Base-by-base conservation (phyloP, 2,329 filamentous ascomycete species). In the Cladosporium cucumerinum region DNA sequence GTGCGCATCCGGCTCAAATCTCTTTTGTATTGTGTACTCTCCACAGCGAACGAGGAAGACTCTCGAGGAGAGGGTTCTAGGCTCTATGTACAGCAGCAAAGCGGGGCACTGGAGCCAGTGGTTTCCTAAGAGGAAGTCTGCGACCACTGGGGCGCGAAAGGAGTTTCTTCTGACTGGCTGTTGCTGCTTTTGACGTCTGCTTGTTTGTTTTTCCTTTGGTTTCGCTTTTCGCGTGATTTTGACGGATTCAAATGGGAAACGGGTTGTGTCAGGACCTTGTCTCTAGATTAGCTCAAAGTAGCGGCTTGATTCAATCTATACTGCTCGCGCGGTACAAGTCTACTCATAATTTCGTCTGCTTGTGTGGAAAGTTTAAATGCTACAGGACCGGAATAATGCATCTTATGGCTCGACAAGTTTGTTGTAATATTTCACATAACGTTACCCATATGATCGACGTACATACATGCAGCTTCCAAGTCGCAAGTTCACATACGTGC, bases 11-110 rank as follows among this genome's bases (percentile, higher is more conserved):
- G 32, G 21, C 14, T 18, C 54, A 39, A 36, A 32, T 57, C 39
- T 57, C 54, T 39, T 57, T 57, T 57, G 54, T 57, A 57, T 57
- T 14, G 54, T 36, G 54, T 57, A 23, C 54, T 57, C 30, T 28
- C 52, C 18, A 39, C 7, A 23, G 11, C 23, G 54, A 39, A 32
- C 11, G 28, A 32, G 54, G 30, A 18, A n/a, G 54, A 21, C 21
- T 21, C 1, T 23, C n/a, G n/a, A 18, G 16, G 14, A 3, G 14
- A 25, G 6, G 6, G 51, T n/a, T 4, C 28, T 6, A 18, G 36
- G 14, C 14, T 36, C 25, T 14, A 39, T 58, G 55, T 58, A 58
- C 55, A 58, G 55, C 55, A 58, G 55, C 55, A 46, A 46, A 25
- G 39, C 55, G 28, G 55, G 36, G 34, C 55, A 28, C 39, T 46